Percentiles rank a stretch among this genome's conserved stretches.
Evolutionary conservation across 2,329 filamentous ascomycete genomes (phyloP).

Genomic region (Teratosphaeria pseudoeucalypti): DNA sequence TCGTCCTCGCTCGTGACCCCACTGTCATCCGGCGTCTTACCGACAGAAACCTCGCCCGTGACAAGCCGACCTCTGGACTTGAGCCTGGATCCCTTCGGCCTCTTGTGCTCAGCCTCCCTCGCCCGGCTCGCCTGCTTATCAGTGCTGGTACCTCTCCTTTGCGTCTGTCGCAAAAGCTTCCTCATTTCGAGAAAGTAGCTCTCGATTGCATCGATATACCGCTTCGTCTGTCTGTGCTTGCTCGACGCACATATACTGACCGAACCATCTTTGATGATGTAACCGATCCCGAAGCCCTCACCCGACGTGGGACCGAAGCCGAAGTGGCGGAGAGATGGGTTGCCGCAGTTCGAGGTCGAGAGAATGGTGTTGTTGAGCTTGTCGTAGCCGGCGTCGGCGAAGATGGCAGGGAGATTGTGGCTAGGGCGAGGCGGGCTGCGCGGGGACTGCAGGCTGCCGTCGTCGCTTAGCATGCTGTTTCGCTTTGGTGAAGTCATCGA

Average conservation of each 20-base stretch:
- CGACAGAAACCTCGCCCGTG: conserved; percentile 37
- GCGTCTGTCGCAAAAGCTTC: conserved; percentile 65
- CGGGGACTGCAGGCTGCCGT: conserved; percentile 33
- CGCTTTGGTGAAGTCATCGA: conserved; percentile 45
- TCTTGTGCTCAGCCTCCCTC: conserved; percentile 46
- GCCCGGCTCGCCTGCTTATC: conserved; percentile 47
- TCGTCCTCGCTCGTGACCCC: conserved; percentile 69
- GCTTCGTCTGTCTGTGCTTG: conserved; percentile 86
- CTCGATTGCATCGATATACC: conserved; percentile 83
- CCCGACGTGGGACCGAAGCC: conserved; percentile 91
- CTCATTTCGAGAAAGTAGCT: conserved; percentile 84
- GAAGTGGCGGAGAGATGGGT: conserved; percentile 87
- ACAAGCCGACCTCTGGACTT: conserved; percentile 69
- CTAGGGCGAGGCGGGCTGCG: conserved; percentile 39
- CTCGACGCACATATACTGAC: conserved; percentile 86
- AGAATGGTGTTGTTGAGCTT: conserved; percentile 89
- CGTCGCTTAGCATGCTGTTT: conserved; percentile 41
- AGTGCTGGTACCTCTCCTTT: conserved; percentile 42
- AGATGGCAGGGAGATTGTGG: conserved; percentile 58
- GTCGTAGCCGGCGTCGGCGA: conserved; percentile 85
- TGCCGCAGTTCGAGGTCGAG: conserved; percentile 97
- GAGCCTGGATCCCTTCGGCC: conserved; percentile 37
- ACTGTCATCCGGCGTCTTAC: conserved; percentile 57
- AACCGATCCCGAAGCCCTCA: conserved; percentile 93
- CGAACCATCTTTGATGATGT: conserved; percentile 93